Evolutionary conservation across 768 basidiomycete species (phyloP), one percentile per base, ranked within the genome.

Genomic region (Sarcomyxa edulis): DNA sequence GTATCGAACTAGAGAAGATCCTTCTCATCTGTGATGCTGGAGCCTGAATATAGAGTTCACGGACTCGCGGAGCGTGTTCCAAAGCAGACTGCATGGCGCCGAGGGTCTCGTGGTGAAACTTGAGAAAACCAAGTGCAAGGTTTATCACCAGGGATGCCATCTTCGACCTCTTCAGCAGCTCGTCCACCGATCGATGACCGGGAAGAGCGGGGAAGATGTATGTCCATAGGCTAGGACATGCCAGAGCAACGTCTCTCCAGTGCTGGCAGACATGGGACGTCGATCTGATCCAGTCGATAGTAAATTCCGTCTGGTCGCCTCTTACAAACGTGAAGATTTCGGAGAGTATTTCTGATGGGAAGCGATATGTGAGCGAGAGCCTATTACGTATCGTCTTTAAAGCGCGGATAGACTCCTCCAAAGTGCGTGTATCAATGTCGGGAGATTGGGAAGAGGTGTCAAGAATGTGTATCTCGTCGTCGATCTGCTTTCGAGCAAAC

Each of bases 91-190:
- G 53, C 20, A 69, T 50, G 19, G 52, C 48, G 21, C 50, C 48
- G 22, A 54, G 39, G 30, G 56, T 55, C 34, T 39, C 51, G 8
- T 52, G 62, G n/a, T n/a, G n/a, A n/a, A n/a, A n/a, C 11, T 53
- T 56, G 5, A 50, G 37, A 40, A 48, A 56, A 21, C 48, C 39
- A 29, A 56, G 31, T 41, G 46, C 45, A 19, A 48, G 54, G 35
- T 51, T 55, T 35, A 68, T 42, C 28, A 52, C 40, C 16, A 66
- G 51, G 23, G 60, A 55, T 12, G 61, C 61, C 51, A 52, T 61
- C 46, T 69, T 72, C 3, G 73, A 75, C 15, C 72, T 60, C 24
- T 48, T 51, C 18, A 75, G 43, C 58, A 74, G 65, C 47, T 67
- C 68, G 37, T 62, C 55, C 11, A 59, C 61, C 64, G 65, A 68